Evolutionary conservation across 345 rosid genomes (phyloP).

Genomic region (Ailanthus altissimus): DNA sequence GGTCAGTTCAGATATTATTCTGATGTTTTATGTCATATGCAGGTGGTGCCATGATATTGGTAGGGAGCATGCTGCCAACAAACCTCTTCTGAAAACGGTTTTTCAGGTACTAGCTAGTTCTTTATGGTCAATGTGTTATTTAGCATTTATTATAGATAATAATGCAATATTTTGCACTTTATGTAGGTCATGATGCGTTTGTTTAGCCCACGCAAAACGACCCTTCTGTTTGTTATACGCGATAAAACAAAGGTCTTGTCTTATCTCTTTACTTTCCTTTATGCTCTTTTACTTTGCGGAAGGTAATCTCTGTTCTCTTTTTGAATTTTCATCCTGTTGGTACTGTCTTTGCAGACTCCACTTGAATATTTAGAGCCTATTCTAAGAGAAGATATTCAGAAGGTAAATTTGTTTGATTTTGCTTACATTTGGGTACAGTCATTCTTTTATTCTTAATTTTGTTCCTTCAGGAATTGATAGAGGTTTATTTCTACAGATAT

Average conservation of each 20-base stretch:
- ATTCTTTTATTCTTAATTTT: constrained; percentile 7
- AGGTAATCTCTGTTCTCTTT: constrained; percentile 10
- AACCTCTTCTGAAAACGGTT: constrained; percentile 86
- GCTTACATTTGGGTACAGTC: not conserved
- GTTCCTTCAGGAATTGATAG: constrained; percentile 18
- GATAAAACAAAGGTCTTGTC: constrained; percentile 74
- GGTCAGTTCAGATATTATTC: constrained; percentile 21
- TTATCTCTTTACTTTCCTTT: constrained; percentile 4
- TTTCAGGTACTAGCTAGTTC: constrained; percentile 57
- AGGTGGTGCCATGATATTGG: constrained; percentile 98
- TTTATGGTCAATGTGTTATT: not conserved
- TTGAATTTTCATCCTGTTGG: constrained; percentile 2
- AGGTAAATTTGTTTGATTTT: constrained; percentile 38
- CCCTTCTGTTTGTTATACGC: constrained; percentile 85
- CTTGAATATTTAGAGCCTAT: constrained; percentile 61
- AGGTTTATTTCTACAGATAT: constrained; percentile 53
- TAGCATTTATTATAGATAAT: constrained; percentile 16
- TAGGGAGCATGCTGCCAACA: constrained; percentile 90
- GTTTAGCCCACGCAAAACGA: constrained; percentile 90
- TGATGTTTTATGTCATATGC: constrained; percentile 22
- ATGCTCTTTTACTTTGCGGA: constrained; percentile 14
- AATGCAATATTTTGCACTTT: constrained; percentile 18
- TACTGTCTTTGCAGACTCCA: constrained; percentile 57
- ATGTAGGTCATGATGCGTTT: constrained; percentile 81
- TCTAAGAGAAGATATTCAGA: constrained; percentile 78